Percentiles rank a stretch among this genome's conserved stretches.
phyloP scores from a whole-genome alignment of 768 basidiomycete species.

The Megacollybia marginata region DNA sequence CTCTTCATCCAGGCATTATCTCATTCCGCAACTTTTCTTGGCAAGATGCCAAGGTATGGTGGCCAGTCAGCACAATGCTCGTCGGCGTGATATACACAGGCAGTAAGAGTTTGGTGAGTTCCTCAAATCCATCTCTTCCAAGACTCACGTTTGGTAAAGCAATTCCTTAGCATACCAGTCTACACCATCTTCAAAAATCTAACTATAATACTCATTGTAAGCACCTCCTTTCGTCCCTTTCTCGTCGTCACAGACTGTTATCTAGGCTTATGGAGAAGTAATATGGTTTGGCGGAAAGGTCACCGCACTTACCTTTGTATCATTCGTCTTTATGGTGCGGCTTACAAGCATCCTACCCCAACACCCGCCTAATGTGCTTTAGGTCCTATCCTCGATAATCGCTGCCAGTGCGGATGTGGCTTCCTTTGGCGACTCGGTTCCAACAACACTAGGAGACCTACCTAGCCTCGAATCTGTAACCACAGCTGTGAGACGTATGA shows the following conservation, averaged over 20 bases:
- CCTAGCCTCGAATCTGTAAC: constrained; percentile 33
- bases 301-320: constrained; percentile 78
- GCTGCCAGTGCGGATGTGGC: constrained; percentile 95
- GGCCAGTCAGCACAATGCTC: constrained; percentile 87
- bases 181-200: constrained; percentile 99
- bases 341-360: background rate
- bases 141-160: constrained; percentile 38
- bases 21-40: constrained; percentile 78
- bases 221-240: constrained; percentile 15
- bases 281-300: constrained; percentile 93
- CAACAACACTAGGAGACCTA: constrained; percentile 28
- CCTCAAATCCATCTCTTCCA: background rate
- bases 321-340: constrained; percentile 88
- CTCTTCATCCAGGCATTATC: constrained; percentile 41
- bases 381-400: constrained; percentile 90
- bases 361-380: background rate
- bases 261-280: constrained; percentile 92
- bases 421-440: constrained; percentile 28
- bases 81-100: constrained; percentile 97
- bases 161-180: constrained; percentile 94
- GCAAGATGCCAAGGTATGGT: constrained; percentile 87
- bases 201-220: constrained; percentile 96
- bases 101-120: constrained; percentile 87
- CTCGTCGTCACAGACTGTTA: background rate
- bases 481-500: constrained; percentile 40